These are phyloP conservation scores for Chaetoceros tenuissimus DNA, from an alignment of 108 stramenopile genomes.

Conservation along the genomic window DNA sequence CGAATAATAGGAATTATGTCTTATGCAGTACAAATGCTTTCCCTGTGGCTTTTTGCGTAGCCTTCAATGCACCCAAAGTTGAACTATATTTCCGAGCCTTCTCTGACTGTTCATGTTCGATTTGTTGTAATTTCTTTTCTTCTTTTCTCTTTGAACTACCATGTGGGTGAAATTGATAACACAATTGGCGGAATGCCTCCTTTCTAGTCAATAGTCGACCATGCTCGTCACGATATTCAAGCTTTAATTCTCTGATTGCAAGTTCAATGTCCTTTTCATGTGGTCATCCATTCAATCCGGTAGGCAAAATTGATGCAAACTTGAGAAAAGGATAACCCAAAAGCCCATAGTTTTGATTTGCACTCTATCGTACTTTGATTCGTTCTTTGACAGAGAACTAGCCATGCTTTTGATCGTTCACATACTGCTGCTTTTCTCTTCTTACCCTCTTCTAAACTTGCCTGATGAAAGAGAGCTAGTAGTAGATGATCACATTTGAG, in stretches of 20 bases:
- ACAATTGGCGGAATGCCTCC: conserved; percentile 93
- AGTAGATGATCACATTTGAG: no score
- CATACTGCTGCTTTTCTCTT: no score
- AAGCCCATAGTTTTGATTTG: no score
- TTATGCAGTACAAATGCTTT: conserved; percentile 88
- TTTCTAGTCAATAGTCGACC: conserved; percentile 89
- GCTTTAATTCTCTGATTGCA: conserved; percentile 79
- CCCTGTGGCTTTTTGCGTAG: conserved; percentile 85
- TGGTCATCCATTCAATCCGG: conserved; percentile 18
- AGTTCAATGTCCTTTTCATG: conserved; percentile 69
- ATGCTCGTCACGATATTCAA: conserved; percentile 94
- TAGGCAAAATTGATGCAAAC: no score
- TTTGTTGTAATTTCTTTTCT: conserved; percentile 74
- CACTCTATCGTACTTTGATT: no score
- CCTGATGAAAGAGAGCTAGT: no score
- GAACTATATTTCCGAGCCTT: conserved; percentile 40
- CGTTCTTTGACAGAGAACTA: no score
- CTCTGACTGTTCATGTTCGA: conserved; percentile 72
- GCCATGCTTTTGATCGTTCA: no score
- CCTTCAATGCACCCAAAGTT: conserved; percentile 78
- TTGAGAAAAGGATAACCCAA: no score
- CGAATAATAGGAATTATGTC: no score
- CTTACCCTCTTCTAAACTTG: no score
- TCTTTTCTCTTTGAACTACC: conserved; percentile 91
- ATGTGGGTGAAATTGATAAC: conserved; percentile 96